Conservation (phyloP, 2,329 filamentous ascomycete species). For the Fusarium sp. region DNA sequence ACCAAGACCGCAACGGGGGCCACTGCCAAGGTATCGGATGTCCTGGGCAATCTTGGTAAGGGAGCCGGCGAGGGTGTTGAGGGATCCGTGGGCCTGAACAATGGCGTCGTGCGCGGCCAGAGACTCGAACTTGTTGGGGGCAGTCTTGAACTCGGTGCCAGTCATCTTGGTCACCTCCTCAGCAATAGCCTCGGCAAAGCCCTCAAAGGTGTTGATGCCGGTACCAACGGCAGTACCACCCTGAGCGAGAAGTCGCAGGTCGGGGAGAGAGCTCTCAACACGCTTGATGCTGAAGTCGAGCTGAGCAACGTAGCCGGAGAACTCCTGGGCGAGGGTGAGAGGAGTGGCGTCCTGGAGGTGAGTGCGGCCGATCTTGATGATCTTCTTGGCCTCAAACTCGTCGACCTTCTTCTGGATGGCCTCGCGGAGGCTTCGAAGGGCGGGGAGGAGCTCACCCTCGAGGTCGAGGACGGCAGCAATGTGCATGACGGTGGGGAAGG, state of each 20-base stretch:
- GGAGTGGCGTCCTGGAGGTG: constrained; percentile 98
- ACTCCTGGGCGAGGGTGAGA: constrained; percentile 94
- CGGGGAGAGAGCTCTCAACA: constrained; percentile 83
- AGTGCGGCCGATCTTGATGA: constrained; percentile 99
- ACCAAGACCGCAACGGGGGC: constrained; percentile 93
- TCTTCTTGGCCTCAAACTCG: constrained; percentile 83
- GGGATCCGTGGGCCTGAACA: constrained; percentile 90
- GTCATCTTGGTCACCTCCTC: constrained; percentile 93
- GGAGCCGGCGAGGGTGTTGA: constrained; percentile 92
- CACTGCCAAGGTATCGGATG: constrained; percentile 95
- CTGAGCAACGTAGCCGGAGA: constrained; percentile 96
- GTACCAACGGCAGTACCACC: constrained; percentile 97
- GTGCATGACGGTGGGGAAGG: constrained; percentile 99
- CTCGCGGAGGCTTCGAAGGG: constrained; percentile 82
- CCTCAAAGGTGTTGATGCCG: constrained; percentile 96
- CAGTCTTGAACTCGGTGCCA: constrained; percentile 92
- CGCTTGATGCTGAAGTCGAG: constrained; percentile 91
- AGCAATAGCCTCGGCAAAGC: constrained; percentile 94
- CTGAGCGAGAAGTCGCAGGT: constrained; percentile 89
- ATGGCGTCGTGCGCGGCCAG: constrained; percentile 96
- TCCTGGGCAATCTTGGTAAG: constrained; percentile 99
- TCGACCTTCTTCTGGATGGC: constrained; percentile 91
- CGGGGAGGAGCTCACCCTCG: constrained; percentile 85
- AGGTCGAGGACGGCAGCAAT: constrained; percentile 96
- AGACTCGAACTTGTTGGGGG: constrained; percentile 98